Base-by-base conservation (phyloP, 2,329 filamentous ascomycete species). In the Fusarium proliferatum region DNA sequence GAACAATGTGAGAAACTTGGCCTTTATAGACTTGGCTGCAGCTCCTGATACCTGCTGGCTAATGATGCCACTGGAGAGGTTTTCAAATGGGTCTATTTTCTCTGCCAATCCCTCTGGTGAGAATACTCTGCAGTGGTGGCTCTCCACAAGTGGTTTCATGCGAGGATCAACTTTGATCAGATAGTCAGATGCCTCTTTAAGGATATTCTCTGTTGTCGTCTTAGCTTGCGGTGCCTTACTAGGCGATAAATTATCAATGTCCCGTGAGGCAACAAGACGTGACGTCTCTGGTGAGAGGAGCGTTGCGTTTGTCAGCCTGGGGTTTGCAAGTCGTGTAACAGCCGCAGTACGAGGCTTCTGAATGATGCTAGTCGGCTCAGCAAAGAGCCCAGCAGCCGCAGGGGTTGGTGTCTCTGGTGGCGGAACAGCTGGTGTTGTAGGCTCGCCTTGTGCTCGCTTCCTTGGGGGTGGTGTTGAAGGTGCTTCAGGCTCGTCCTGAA, bases 11-110 rank as follows among this genome's bases (percentile, higher is more conserved):
- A 97, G 84, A 80, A 98, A 98, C 73, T 94, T 96, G 56, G 88
- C 89, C 81, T 96, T 95, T 84, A 99, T 98, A 10, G 93, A 93
- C 75, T 90, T 92, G 17, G 96, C 96, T 2, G 96, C 96, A 10
- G 95, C 94, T 23, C 96, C 95, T 2, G 95, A 97, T 26, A 99
- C 96, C 84, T 99, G 96, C 83, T 98, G 96, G 60, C 94, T 95
- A 77, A 98, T 97, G 79, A 99, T 98, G 58, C 95, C 93, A 81
- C 92, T 95, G 43, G 90, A 88, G 39, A 99, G 87, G 64, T 90
- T 91, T 76, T 93, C 92, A 79, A 98, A 99, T 0, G 96, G 96
- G 82, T 98, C 94, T 68, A 98, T 90, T 72, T 90, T 87, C 82
- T 98, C 94, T 34, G 92, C 90, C n/a, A 98, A 84, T 0, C 95